Percentiles rank a stretch among this genome's conserved stretches.
Evolutionary conservation across 2,329 filamentous ascomycete genomes (phyloP).

Genomic region (Sporothrix brunneoviolacea): DNA sequence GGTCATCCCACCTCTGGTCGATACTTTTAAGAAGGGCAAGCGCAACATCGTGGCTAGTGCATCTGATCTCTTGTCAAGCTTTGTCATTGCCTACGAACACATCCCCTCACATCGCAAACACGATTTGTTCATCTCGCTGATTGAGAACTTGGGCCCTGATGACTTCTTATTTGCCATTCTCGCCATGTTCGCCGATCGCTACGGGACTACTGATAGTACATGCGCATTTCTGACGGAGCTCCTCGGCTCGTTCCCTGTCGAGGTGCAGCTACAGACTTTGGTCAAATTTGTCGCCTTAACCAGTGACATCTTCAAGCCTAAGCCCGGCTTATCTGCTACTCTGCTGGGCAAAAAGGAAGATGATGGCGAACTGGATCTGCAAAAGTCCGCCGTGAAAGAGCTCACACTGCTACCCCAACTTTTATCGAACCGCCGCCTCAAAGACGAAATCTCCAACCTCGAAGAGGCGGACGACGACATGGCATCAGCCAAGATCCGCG

Average conservation of each 20-base stretch:
- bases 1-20: conserved; percentile 85
- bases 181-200: conserved; percentile 85
- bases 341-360: conserved; percentile 55
- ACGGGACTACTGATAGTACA: conserved; percentile 68
- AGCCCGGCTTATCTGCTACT: conserved; percentile 64
- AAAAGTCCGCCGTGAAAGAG: conserved; percentile 47
- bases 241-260: conserved; percentile 63
- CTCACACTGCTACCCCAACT: conserved; percentile 52
- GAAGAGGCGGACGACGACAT: conserved; percentile 59
- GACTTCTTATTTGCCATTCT: conserved; percentile 86
- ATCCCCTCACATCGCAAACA: conserved; percentile 81
- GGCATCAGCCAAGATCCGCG: conserved; percentile 58
- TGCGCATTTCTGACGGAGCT: conserved; percentile 70
- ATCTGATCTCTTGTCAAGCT: conserved; percentile 87
- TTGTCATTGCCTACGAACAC: conserved; percentile 93
- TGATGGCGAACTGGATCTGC: conserved; percentile 36
- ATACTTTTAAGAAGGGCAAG: conserved; percentile 74
- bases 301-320: conserved; percentile 66
- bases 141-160: conserved; percentile 74
- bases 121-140: conserved; percentile 75
- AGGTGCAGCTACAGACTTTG: conserved; percentile 71
- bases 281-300: conserved; percentile 70
- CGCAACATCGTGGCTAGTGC: conserved; percentile 73
- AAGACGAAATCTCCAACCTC: conserved; percentile 47
- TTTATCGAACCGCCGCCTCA: conserved; percentile 51